Conservation (phyloP, 208 protist species). For the Trypanosoma caninum region DNA sequence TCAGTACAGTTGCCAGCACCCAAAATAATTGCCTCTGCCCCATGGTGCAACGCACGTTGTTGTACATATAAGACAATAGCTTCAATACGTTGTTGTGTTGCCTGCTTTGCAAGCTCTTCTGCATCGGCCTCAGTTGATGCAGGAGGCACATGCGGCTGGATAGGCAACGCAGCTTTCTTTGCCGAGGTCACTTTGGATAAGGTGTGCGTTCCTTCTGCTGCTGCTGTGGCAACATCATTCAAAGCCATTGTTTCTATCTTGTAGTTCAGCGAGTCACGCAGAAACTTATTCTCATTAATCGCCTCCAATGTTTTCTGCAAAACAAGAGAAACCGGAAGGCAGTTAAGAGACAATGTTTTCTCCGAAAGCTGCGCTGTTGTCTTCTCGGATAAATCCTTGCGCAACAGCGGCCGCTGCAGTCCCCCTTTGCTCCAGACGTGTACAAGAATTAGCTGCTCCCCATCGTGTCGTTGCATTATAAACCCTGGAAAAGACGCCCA, state of each 20-base stretch:
- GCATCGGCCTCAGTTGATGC: constrained; percentile 7
- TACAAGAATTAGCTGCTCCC: constrained; percentile 55
- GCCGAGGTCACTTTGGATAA: not conserved
- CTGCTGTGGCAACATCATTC: not conserved
- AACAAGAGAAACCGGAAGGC: constrained; percentile 26
- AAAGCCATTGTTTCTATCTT: constrained; percentile 50
- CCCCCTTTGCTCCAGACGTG: constrained; percentile 55
- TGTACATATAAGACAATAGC: constrained; percentile 36
- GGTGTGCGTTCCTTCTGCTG: too few species aligned
- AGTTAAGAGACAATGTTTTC: not conserved
- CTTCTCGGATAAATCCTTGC: constrained; percentile 3
- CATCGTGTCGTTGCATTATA: constrained; percentile 37
- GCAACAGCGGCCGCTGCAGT: not conserved
- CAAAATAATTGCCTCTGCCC: constrained; percentile 37
- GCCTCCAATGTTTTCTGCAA: constrained; percentile 32
- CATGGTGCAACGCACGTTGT: constrained; percentile 34
- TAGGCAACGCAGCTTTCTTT: not conserved
- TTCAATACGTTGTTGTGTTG: not conserved
- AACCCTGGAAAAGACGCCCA: constrained; percentile 50
- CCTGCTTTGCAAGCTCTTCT: constrained; percentile 6
- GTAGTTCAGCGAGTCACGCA: constrained; percentile 67
- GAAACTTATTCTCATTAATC: constrained; percentile 58
- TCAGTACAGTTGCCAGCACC: constrained; percentile 55
- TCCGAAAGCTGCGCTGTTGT: not conserved
- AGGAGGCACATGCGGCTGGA: not conserved